phyloP scores from a whole-genome alignment of 2,329 filamentous ascomycete species.

The Aspergillus carbonarius region DNA sequence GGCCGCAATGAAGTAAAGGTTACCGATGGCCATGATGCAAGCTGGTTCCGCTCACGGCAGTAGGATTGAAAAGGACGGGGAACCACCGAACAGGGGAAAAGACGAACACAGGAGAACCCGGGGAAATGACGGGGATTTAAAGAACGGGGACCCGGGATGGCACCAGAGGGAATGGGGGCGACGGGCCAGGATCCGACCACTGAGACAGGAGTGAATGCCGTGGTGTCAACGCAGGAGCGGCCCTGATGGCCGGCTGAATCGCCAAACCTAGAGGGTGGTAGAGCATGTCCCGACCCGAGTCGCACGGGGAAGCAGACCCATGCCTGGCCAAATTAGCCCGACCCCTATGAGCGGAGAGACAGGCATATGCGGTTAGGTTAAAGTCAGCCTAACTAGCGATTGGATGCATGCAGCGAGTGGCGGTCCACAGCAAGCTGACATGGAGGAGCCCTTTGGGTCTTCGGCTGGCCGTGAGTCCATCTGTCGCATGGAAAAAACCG shows the following conservation, averaged over 20 bases:
- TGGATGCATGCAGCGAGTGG: conserved; percentile 3
- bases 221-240: neutral
- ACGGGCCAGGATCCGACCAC: neutral
- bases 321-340: neutral
- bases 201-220: neutral
- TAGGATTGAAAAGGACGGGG: neutral
- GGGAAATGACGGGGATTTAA: conserved; percentile 9
- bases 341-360: conserved; percentile 1
- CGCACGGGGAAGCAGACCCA: neutral
- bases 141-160: neutral
- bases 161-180: neutral
- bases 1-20: conserved; percentile 59
- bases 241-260: conserved; percentile 3
- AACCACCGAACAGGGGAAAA: neutral
- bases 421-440: conserved; percentile 3
- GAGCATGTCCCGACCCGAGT: conserved; percentile 1
- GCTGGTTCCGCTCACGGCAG: neutral
- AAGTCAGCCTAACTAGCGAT: neutral
- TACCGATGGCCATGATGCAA: conserved; percentile 47
- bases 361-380: neutral
- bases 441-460: neutral
- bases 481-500: neutral
- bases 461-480: conserved; percentile 6
- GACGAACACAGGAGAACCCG: conserved; percentile 3
- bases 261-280: neutral